A percentile compares a stretch with the other conserved stretches of the same genome.
Conservation (phyloP, 108 stramenopile genomes). For the Skeletonema tropicum region DNA sequence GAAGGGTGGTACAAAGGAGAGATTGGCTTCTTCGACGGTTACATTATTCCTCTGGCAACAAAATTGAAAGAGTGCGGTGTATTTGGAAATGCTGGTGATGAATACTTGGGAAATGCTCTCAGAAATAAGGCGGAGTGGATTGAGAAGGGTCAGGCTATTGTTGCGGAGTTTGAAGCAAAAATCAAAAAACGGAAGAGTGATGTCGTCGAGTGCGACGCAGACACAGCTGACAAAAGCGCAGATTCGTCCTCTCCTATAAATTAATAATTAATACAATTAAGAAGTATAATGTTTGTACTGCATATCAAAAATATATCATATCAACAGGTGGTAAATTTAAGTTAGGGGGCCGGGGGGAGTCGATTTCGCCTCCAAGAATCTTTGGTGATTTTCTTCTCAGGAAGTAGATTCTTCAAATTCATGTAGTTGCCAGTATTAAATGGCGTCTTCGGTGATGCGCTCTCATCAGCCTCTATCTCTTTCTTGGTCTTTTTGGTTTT, state of each 20-base stretch:
- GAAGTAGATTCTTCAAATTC: background rate
- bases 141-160: constrained; percentile 16
- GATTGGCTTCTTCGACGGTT: constrained; percentile 35
- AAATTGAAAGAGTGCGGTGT: constrained; percentile 39
- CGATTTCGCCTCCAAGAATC: background rate
- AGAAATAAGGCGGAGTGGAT: constrained; percentile 33
- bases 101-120: constrained; percentile 31
- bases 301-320: too few species aligned
- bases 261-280: background rate
- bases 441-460: background rate
- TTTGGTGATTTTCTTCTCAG: background rate
- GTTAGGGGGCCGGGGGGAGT: too few species aligned
- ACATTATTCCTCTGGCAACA: constrained; percentile 39
- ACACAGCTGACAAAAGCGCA: background rate
- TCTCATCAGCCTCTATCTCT: background rate
- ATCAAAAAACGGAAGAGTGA: constrained; percentile 16
- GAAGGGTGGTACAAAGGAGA: constrained; percentile 33
- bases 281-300: too few species aligned
- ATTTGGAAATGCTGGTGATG: constrained; percentile 35
- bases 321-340: too few species aligned
- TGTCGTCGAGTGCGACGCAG: background rate
- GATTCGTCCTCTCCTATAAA: background rate
- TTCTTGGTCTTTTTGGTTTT: background rate
- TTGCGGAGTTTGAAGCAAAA: constrained; percentile 15
- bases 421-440: background rate